Percentiles rank a stretch among this genome's conserved stretches.
Conservation (phyloP, 495 filamentous ascomycete genomes). For the Corynascus novoguineensis region DNA sequence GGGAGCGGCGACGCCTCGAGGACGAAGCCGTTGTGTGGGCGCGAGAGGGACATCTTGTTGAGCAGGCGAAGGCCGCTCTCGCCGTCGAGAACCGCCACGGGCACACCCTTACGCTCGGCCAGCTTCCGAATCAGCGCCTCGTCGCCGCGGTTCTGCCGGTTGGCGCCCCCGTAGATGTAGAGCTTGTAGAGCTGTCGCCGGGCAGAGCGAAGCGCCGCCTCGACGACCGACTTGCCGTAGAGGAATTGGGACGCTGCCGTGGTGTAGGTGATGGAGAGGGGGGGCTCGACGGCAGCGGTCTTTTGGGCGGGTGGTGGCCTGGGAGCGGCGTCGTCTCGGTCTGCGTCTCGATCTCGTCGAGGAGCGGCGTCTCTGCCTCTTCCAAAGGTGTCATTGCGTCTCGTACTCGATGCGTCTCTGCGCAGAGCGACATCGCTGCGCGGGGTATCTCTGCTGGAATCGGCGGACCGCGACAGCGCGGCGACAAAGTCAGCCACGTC, state of each 20-base stretch:
- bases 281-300: constrained; percentile 29
- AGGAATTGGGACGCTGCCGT: constrained; percentile 87
- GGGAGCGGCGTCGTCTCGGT: neutral
- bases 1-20: constrained; percentile 83
- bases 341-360: neutral
- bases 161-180: constrained; percentile 62
- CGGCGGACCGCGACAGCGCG: neutral
- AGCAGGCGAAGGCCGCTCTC: constrained; percentile 54
- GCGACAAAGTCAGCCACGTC: neutral
- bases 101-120: constrained; percentile 52
- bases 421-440: neutral
- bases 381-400: neutral
- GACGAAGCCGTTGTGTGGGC: constrained; percentile 87
- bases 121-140: constrained; percentile 49
- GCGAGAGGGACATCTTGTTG: constrained; percentile 74
- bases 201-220: constrained; percentile 65
- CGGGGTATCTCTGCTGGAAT: neutral
- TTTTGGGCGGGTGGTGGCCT: neutral
- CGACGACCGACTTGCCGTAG: constrained; percentile 77
- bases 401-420: too few species aligned
- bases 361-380: neutral
- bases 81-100: constrained; percentile 46
- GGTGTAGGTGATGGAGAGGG: constrained; percentile 66
- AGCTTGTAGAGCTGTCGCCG: constrained; percentile 76
- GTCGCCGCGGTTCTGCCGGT: constrained; percentile 37